Evolutionary conservation across 2,329 filamentous ascomycete genomes (phyloP), one percentile per base, ranked within the genome.

Genomic region (Pleurostoma richardsiae): DNA sequence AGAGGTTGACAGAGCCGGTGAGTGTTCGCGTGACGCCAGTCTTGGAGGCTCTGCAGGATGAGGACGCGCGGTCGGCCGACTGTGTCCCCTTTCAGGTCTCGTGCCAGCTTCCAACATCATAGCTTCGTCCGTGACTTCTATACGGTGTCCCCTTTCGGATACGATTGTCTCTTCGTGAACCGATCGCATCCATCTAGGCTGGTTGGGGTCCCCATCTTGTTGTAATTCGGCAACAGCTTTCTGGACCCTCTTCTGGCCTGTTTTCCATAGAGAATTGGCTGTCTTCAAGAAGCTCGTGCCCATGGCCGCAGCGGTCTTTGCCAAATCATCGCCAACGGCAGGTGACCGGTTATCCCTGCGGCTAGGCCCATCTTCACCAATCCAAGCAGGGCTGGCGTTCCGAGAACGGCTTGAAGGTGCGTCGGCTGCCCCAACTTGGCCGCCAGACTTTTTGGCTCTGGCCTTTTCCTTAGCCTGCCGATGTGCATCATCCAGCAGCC

Each of bases 131-230:
- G 86, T 89, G 5, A 77, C 70, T 26, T 72, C 67, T 8, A 63
- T 50, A 29, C 56, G 55, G 42, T 58, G 59, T 53, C 64, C 62
- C 36, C 59, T 51, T 7, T 30, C 40, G 56, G 60, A 55, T 60
- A 66, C 30, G 27, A 54, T 54, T 33, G 65, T 68, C 3, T 75
- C 71, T 46, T 72, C 67, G 40, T 80, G 77, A 3, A 82, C 77
- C 48, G 91, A 86, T 56, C 86, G 83, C 92, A 99, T 96, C 94
- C 94, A 99, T 61, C 89, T 94, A 1, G 94, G 94, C 61, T 96
- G 88, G 59, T 65, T 88, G 3, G 86, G 76, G 59, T 96, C 90
- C 29, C 75, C 73, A n/a, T 83, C 85, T 52, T 80, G 75, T 54
- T 86, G 80, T 49, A 97, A 87, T 11, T 99, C 94, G 6, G 90